Base-by-base conservation (phyloP, 345 rosid species). In the Lumnitzera racemosa region DNA sequence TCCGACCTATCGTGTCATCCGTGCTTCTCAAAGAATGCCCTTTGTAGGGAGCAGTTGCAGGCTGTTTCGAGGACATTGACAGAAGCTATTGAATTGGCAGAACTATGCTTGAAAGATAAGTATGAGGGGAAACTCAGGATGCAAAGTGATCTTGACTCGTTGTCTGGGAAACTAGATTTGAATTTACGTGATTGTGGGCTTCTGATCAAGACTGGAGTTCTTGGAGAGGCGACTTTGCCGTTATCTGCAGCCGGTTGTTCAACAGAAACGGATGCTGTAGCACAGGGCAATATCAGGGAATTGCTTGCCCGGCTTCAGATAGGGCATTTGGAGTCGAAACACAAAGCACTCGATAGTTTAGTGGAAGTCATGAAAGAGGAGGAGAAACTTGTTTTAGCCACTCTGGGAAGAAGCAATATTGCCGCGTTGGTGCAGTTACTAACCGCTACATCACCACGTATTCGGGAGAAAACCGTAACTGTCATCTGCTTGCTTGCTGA, bases 1-100 rank as follows among this genome's bases (percentile, higher is more conserved):
- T 86, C 95, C 0, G 97, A 95, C 60, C 79, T 95, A 24, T 88
- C 99, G 0, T 86, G 95, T 75, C 99, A 95, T 61, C 99, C 99
- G 52, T 95, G 86, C 64, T 95, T 95, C 76, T 83, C 83, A 20
- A 95, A 82, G 75, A 86, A 95, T 59, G 59, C 88, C 8, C 83
- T 95, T 10, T 95, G 99, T 65, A 83, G 68, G 78, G 99, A 95
- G 61, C 99, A 95, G 64, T 67, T 90, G 73, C 83, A 82, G 76
- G 89, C 85, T 0, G 92, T 94, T 31, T 76, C 83, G 4, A 60
- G 63, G 71, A 81, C 90, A 0, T 72, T 94, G 56, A 65, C 43
- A 1, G 64, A 66, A 53, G 55, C 41, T 12, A 67, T 67, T 20
- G 25, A 46, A 61, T 74, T 86, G 63, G 84, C 88, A 1, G 76